A percentile compares a stretch with the other conserved stretches of the same genome.
Conservation (phyloP, 2,329 filamentous ascomycete genomes). For the Hyphodiscus sp. region DNA sequence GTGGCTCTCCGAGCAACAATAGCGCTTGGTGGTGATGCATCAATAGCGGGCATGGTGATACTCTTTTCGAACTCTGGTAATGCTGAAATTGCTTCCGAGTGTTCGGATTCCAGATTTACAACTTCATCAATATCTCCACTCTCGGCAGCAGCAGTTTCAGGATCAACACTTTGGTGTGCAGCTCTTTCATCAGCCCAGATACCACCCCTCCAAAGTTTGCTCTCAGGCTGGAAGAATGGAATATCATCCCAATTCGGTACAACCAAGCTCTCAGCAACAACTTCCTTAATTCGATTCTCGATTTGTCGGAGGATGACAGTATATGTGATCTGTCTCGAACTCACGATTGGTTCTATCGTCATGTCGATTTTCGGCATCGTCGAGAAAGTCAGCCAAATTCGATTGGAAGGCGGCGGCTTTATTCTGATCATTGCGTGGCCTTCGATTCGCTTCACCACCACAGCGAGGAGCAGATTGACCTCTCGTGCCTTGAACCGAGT, state of each 20-base stretch:
- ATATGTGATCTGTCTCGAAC: slow-evolving; percentile 91
- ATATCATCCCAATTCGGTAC: slow-evolving; percentile 94
- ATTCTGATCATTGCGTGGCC: slow-evolving; percentile 81
- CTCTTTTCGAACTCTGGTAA: slow-evolving; percentile 49
- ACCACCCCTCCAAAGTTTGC: slow-evolving; percentile 76
- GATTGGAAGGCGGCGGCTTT: slow-evolving; percentile 92
- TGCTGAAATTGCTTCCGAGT: slow-evolving; percentile 31
- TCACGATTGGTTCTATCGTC: slow-evolving; percentile 92
- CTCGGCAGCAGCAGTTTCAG: slow-evolving; percentile 36
- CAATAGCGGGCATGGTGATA: slow-evolving; percentile 41
- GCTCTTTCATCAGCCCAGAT: slow-evolving; percentile 60
- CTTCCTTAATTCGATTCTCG: slow-evolving; percentile 89
- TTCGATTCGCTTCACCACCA: slow-evolving; percentile 76
- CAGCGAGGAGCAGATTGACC: slow-evolving; percentile 81
- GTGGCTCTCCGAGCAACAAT: slow-evolving; percentile 44
- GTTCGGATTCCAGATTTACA: slow-evolving; percentile 28
- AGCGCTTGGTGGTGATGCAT: slow-evolving; percentile 35
- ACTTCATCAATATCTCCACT: slow-evolving; percentile 41
- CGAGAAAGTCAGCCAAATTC: slow-evolving; percentile 93
- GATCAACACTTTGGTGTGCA: slow-evolving; percentile 33
- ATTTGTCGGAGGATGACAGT: slow-evolving; percentile 87
- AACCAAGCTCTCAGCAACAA: slow-evolving; percentile 86
- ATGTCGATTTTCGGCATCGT: slow-evolving; percentile 91
- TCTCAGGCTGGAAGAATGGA: slow-evolving; percentile 77
- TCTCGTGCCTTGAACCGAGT: slow-evolving; percentile 83